Evolutionary conservation across 2,329 filamentous ascomycete genomes (phyloP), one percentile per base, ranked within the genome.

Genomic region (Elsinoe arachidis): DNA sequence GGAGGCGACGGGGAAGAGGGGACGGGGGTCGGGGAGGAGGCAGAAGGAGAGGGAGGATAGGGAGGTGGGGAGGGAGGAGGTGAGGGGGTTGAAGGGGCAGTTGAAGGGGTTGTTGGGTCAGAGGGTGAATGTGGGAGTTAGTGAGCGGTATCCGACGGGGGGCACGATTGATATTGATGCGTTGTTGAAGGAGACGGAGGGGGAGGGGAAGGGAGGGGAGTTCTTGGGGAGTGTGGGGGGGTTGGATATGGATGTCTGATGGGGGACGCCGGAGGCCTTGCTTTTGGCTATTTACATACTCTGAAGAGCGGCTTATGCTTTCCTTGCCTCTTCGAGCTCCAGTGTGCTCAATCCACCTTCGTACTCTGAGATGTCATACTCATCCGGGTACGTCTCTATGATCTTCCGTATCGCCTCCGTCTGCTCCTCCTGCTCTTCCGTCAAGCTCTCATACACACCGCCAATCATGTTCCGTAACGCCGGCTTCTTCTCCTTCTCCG

Each of bases 381-480:
- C 93, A 35, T 88, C 84, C 0, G 92, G 91, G 74, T 97, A 99
- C 64, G 80, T 84, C 64, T 92, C 83, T 53, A 99, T 68, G 54
- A 96, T 80, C n/a, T 82, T 79, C 68, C 77, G 87, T 66, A 97
- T 75, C 73, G 91, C 81, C 62, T 74, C 73, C 75, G 89, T 90
- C 77, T 99, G 93, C 41, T 74, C 79, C 69, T 78, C 80, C 60
- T 87, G 76, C 65, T 95, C 90, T 47, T 87, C 85, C 0, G 90
- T 96, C 64, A 96, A 65, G 46, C 90, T 82, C 69, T 93, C 90
- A 71, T 96, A 99, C 1, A 97, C 81, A 70, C 93, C 93, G 63
- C 87, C 84, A 70, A 97, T 97, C 76, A 90, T 84, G 57, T 78
- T 69, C 47, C 81, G 76, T 34, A 95, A 77, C 1, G 83, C 77